Evolutionary conservation across 2,329 filamentous ascomycete species (phyloP).

Genomic region (Dactylellina leptospora): DNA sequence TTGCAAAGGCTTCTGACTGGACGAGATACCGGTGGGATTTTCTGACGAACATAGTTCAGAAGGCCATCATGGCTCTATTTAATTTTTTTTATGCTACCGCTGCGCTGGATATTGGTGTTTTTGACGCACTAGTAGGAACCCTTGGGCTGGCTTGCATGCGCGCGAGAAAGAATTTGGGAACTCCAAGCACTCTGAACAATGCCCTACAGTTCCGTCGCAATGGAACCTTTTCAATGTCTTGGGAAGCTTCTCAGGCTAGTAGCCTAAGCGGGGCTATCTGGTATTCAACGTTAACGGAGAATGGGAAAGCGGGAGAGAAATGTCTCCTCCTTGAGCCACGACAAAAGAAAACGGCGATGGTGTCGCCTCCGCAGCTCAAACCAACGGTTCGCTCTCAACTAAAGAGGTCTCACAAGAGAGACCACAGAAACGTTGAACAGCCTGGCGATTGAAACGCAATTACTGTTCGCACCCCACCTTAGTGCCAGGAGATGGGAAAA

Average conservation of each 20-base stretch:
- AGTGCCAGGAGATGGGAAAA: slow-evolving; percentile 25
- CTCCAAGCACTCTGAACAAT: slow-evolving; percentile 24
- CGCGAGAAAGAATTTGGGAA: slow-evolving; percentile 17
- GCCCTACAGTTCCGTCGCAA: slow-evolving; percentile 35
- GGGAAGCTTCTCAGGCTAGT: not conserved
- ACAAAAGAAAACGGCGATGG: slow-evolving; percentile 4
- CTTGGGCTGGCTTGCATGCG: slow-evolving; percentile 40
- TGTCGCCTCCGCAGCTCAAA: slow-evolving; percentile 3
- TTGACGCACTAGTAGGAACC: slow-evolving; percentile 26
- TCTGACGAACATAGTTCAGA: no score
- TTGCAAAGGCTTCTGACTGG: slow-evolving; percentile 15
- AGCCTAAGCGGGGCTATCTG: no score
- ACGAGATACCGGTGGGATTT: slow-evolving; percentile 4
- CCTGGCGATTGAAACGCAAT: slow-evolving; percentile 37
- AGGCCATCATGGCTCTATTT: no score
- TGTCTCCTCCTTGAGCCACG: not conserved
- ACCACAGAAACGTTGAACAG: slow-evolving; percentile 30
- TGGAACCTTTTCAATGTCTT: slow-evolving; percentile 21
- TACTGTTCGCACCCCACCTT: slow-evolving; percentile 34
- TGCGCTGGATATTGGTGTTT: slow-evolving; percentile 36
- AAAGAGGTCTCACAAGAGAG: slow-evolving; percentile 29
- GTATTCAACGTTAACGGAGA: slow-evolving; percentile 10
- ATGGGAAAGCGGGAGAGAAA: slow-evolving; percentile 8
- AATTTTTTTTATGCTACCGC: slow-evolving; percentile 25
- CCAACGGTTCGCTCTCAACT: slow-evolving; percentile 17